A percentile compares a stretch with the other conserved stretches of the same genome.
phyloP scores from a whole-genome alignment of 371 early-diverging fungal genomes.

The Apophysomyces ossiformis region DNA sequence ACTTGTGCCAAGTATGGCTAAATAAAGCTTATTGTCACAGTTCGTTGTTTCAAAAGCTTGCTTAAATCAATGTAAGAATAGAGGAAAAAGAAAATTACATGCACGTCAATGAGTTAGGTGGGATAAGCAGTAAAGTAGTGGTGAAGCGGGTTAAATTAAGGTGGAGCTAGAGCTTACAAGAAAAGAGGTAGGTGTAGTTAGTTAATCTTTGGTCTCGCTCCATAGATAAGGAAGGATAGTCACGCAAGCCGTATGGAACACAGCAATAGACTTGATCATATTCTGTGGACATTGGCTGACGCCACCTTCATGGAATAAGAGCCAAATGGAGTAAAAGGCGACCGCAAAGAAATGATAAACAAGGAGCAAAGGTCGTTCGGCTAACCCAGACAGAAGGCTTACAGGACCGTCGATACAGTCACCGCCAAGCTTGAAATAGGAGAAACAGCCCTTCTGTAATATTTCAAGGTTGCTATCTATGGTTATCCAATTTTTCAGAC shows the following conservation, averaged over 20 bases:
- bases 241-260: constrained; percentile 59
- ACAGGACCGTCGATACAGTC: constrained; percentile 79
- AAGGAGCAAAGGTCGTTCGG: constrained; percentile 68
- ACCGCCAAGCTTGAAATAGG: constrained; percentile 85
- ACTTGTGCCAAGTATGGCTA: not conserved
- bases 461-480: constrained; percentile 48
- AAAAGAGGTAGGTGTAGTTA: not conserved
- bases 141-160: not conserved
- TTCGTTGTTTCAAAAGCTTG: not conserved
- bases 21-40: not conserved
- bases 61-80: not conserved
- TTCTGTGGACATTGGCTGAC: constrained; percentile 43
- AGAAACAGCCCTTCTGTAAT: constrained; percentile 84
- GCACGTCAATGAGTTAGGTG: not conserved
- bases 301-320: constrained; percentile 43
- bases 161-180: not conserved
- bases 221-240: constrained; percentile 58
- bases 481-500: not conserved
- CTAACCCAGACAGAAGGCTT: constrained; percentile 76
- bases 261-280: constrained; percentile 49
- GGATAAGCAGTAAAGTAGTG: not conserved
- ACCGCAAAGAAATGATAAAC: constrained; percentile 85
- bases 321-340: constrained; percentile 69
- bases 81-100: not conserved
- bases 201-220: constrained; percentile 31